Base-by-base conservation (phyloP, 2,329 filamentous ascomycete species). In the Xylariomycetidae sp. region DNA sequence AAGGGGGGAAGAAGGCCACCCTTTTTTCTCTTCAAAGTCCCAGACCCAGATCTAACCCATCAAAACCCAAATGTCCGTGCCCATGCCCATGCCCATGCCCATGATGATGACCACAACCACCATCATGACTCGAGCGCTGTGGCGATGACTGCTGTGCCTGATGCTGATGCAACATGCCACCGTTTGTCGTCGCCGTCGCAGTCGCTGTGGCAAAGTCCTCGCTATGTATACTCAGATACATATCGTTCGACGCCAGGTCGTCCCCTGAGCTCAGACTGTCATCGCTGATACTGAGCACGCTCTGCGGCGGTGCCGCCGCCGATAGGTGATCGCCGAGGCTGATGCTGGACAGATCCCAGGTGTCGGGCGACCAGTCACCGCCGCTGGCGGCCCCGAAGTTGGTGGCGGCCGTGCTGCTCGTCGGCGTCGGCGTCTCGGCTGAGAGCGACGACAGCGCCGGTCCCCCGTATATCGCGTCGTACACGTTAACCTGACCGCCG, bases 401-500 rank as follows among this genome's bases (percentile, higher is more conserved):
- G 29, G 53, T 53, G 11, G 56, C 50, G 16, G 62, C 55, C 2
- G 58, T 49, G n/a, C 61, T 63, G 0, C n/a, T n/a, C n/a, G n/a
- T n/a, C n/a, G n/a, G n/a, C n/a, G 66, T 53, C 13, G 70, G 59
- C 9, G 69, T 60, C 15, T 70, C 64, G 20, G 69, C 62, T n/a
- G n/a, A n/a, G n/a, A n/a, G n/a, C 19, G 70, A 56, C 4, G 62
- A 63, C 41, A 66, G 59, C 28, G 67, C 69, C 9, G 73, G 70
- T 1, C 83, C 83, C 23, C 84, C 85, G 46, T 88, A 88, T 36
- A 88, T 87, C 25, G 81, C 82, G 52, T 88, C 82, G 58, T 87
- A 92, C n/a, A 94, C 82, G 52, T 90, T 94, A 34, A 81, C 77
- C 44, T 82, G 74, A 1, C 86, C 86, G 23, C 80, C 80, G 48